phyloP scores from a whole-genome alignment of 169 alveolate genomes.

The Eimeria zaria region DNA sequence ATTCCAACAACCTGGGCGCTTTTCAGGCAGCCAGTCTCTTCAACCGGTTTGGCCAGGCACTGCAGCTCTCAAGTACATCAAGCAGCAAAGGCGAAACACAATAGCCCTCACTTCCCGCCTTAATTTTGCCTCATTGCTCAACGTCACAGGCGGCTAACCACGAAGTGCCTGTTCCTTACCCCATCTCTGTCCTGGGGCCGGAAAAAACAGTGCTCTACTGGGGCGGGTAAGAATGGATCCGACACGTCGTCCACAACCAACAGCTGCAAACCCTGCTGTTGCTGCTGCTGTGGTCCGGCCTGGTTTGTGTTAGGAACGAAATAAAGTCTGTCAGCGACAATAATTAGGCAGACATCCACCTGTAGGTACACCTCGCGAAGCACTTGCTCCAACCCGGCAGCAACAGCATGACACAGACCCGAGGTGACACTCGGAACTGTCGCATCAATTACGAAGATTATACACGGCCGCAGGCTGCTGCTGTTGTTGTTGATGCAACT shows the following conservation, averaged over 20 bases:
- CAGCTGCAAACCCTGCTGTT: conserved; percentile 49
- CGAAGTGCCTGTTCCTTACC: background rate
- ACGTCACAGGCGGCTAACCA: background rate
- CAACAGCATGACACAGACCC: conserved; percentile 67
- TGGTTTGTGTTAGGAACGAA: conserved; percentile 26
- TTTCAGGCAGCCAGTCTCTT: background rate
- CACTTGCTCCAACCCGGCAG: conserved; percentile 69
- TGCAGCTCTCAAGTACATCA: background rate
- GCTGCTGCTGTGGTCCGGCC: conserved; percentile 15
- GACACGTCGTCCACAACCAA: conserved; percentile 66
- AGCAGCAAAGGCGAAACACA: background rate
- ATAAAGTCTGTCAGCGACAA: conserved; percentile 65
- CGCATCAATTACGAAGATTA: conserved; percentile 75
- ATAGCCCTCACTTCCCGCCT: background rate
- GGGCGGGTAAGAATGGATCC: conserved; percentile 82
- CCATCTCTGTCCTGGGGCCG: conserved; percentile 51
- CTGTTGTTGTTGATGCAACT: conserved; percentile 4
- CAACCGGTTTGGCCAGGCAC: background rate
- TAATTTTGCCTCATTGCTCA: background rate
- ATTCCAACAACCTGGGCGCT: background rate
- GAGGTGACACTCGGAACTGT: conserved; percentile 50
- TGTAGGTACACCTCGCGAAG: conserved; percentile 57
- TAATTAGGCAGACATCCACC: conserved; percentile 69
- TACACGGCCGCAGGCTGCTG: conserved; percentile 76
- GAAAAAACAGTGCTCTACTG: conserved; percentile 75